phyloP scores from a whole-genome alignment of 2,329 filamentous ascomycete species.

The Paracoccidioides brasiliensis region DNA sequence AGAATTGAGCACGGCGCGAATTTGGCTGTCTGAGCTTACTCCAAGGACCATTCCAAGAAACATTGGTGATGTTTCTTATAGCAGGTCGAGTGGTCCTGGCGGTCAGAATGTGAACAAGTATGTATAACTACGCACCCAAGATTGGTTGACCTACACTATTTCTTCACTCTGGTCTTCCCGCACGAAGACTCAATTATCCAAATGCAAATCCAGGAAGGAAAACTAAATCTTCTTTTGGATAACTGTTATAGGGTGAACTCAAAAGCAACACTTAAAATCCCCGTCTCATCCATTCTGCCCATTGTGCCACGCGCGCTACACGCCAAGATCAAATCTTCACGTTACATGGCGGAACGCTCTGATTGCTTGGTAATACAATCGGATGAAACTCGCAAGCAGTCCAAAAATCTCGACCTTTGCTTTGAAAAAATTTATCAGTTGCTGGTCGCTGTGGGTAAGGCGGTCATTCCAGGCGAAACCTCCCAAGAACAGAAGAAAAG shows the following conservation, averaged over 20 bases:
- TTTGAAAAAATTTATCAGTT: constrained; percentile 45
- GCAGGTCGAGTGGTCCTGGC: constrained; percentile 50
- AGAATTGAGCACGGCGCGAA: constrained; percentile 34
- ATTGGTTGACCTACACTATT: constrained; percentile 13
- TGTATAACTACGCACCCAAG: neutral
- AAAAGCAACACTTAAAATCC: constrained; percentile 50
- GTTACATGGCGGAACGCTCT: constrained; percentile 42
- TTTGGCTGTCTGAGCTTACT: constrained; percentile 44
- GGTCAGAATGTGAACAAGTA: constrained; percentile 60
- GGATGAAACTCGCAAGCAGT: constrained; percentile 50
- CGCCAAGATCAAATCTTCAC: constrained; percentile 37
- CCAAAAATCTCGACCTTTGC: constrained; percentile 46
- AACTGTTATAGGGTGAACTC: constrained; percentile 44
- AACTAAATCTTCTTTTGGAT: neutral
- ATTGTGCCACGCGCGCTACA: constrained; percentile 44
- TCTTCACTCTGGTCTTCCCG: neutral
- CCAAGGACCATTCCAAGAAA: constrained; percentile 42
- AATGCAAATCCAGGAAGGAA: neutral
- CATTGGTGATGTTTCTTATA: constrained; percentile 48
- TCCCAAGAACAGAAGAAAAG: constrained; percentile 41
- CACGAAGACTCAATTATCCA: neutral
- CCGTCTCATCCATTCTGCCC: constrained; percentile 39
- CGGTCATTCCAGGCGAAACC: constrained; percentile 47
- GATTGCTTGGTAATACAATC: constrained; percentile 47
- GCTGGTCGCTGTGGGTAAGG: constrained; percentile 38